Base-by-base conservation (phyloP, 306 rosid species). In the Cicer cuneatum region DNA sequence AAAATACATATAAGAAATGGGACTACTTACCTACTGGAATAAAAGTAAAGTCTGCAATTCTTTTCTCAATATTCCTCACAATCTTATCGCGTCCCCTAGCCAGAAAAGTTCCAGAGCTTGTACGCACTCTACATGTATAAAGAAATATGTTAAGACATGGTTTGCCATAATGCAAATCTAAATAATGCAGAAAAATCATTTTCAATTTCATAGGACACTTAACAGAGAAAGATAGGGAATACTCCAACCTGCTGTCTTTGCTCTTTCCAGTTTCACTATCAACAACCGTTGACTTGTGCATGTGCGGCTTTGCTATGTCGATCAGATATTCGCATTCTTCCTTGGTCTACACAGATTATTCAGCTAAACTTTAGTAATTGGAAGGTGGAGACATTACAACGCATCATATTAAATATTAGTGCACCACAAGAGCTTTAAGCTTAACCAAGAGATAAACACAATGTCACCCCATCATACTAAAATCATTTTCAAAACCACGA, bases 51-150 rank as follows among this genome's bases (percentile, higher is more conserved):
- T 92, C 96, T 54, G 99, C 83, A 83, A 95, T 87, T 78, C 60
- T 90, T 83, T 87, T 86, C 87, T 95, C 99, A 7, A 95, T 92
- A 71, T 81, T 77, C 83, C 96, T 86, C 66, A 95, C 83, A 72
- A 75, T 68, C 83, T 95, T 90, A 81, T 95, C 99, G 0, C 89
- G 96, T 56, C 99, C 99, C 88, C 99, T 87, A 12, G 77, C 61
- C 84, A 95, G 83, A 86, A 95, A 95, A 69, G 99, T 95, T 78
- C 98, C 99, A 35, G 92, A 90, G 81, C 99, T 95, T 33, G 99
- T 95, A 6, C 99, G 96, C 52, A 95, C 99, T 79, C 99, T 95
- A 76, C 60, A 70, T 12, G 42, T 63, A 38, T 11, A 60, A 41
- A 46, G 40, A 37, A 62, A 51, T 9, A 21, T 7, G 33, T 33